Base-by-base conservation (phyloP, 176 grass and related monocot species). In the Oryza meyeriana region DNA sequence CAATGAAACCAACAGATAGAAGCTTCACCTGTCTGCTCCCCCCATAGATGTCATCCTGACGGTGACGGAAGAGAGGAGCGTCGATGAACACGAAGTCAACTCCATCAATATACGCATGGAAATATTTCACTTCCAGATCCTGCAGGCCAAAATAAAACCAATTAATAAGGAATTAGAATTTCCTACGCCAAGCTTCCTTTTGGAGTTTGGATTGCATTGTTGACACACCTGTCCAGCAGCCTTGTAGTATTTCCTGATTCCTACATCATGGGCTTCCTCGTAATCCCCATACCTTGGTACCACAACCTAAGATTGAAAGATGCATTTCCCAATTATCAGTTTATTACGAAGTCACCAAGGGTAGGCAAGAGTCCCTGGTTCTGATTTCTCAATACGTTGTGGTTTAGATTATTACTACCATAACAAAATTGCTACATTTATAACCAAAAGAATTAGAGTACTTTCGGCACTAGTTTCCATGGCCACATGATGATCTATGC, bases 21-120 rank as follows among this genome's bases (percentile, higher is more conserved):
- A 73, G 20, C 10, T 78, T 81, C 74, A 98, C 95, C 90, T 75
- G 77, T 79, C 88, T 83, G 24, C 26, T 72, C 22, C 95, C 95
- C 28, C 92, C 90, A 85, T 98, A 98, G 73, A 98, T 98, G 69
- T 91, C 84, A 42, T 81, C 76, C 72, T 98, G 71, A 65, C 72
- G 87, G 40, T 93, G 86, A 29, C 81, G 81, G 57, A 91, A 98
- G 2, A 88, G 33, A 72, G 88, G 88, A 16, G 83, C 78, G 62
- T 98, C 95, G 3, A 98, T 88, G 69, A 98, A 98, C 44, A 98
- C 90, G 65, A 95, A 98, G 74, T 98, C 95, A 0, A 98, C 92
- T 69, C 95, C 95, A 82, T 98, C 95, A 1, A 98, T 95, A 66
- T 85, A 93, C 50, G 87, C 88, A 76, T 95, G 95, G 77, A 87